These are phyloP conservation scores for Oryza glumipatula DNA, from an alignment of 176 grass and related monocot genomes.

Conservation along the genomic window DNA sequence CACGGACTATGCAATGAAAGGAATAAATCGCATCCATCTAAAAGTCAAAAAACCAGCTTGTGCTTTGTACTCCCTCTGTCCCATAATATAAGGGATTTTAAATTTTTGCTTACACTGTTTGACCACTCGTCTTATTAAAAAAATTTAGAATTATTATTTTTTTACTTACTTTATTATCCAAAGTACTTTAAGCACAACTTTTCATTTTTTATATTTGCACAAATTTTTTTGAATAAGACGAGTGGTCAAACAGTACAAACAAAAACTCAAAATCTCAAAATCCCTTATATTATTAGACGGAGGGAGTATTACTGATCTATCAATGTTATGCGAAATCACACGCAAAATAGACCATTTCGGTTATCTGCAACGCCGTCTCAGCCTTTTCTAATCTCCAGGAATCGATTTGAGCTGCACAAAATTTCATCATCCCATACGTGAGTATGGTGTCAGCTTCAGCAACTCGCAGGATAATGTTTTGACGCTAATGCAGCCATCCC, in stretches of 20 bases:
- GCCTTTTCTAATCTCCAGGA: neutral
- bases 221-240: too few relatives aligned
- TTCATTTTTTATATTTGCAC: too few relatives aligned
- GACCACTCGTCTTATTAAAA: too few relatives aligned
- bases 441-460: neutral
- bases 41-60: neutral
- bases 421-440: neutral
- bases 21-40: neutral
- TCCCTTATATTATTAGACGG: too few relatives aligned
- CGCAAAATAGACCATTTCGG: neutral
- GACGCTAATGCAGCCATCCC: neutral
- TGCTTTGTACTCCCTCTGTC: too few relatives aligned
- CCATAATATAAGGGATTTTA: too few relatives aligned
- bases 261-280: too few relatives aligned
- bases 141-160: too few relatives aligned
- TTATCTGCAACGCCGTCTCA: neutral
- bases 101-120: too few relatives aligned
- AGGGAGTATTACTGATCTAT: neutral
- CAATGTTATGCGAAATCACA: neutral
- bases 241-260: too few relatives aligned
- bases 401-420: neutral
- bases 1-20: neutral
- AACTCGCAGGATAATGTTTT: neutral
- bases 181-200: too few relatives aligned
- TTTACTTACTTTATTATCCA: too few relatives aligned